Base-by-base conservation (phyloP, 768 basidiomycete species). In the Xanthoconium stramineum region DNA sequence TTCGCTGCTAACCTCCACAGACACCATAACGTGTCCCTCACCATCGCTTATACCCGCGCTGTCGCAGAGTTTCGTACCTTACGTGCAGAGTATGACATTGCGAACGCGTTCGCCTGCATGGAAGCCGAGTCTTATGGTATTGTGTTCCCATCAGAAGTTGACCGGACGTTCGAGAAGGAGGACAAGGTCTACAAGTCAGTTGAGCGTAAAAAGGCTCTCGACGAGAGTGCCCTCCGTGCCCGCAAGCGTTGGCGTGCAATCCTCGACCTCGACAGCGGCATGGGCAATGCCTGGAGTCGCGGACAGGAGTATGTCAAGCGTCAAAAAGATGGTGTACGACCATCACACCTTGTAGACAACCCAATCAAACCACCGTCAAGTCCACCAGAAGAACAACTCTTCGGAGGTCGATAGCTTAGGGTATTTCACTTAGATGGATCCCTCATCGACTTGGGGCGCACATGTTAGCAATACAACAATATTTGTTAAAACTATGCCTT, bases 31-130 rank as follows among this genome's bases (percentile, higher is more conserved):
- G 52, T 84, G 33, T 77, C 91, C 0, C 76, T 97, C 30, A 84
- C 89, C 5, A 73, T 85, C 45, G 96, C 97, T 13, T 99, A 99
- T 70, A 78, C 80, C 3, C 74, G 77, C 12, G 88, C 92, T 30
- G 79, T 94, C 11, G 79, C 84, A 6, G 92, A 98, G 71, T 99
- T 94, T 74, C 89, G 91, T 45, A 78, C 91, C 15, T 80, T 99
- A 39, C 86, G 94, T 38, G 86, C 93, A 36, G 88, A 91, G 71
- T 86, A 89, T 64, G 83, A 93, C 63, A 80, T 93, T 47, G 81
- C 91, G 3, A 85, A 83, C 38, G 76, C 79, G 4, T 83, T 91
- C 50, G 95, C 96, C 19, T 81, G 79, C 17, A 75, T 85, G 64
- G 94, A 98, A 73, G 94, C 94, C 14, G 79, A 88, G 62, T 72